These are phyloP conservation scores for Talaromyces sp. DNA, from an alignment of 2,329 filamentous ascomycete genomes.

Conservation along the genomic window DNA sequence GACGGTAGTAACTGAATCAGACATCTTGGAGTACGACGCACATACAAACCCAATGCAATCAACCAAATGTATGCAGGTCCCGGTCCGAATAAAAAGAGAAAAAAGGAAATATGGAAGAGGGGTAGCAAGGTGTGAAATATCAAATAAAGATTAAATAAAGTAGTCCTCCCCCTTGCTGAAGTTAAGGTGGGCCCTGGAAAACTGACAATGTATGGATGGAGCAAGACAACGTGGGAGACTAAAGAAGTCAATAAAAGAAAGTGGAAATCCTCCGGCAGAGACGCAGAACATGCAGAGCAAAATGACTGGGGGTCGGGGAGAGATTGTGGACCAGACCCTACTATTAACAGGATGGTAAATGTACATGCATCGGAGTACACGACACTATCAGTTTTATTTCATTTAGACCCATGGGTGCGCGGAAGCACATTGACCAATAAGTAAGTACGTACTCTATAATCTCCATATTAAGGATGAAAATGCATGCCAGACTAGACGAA, in stretches of 20 bases:
- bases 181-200: neutral
- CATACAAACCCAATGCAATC: neutral
- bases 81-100: neutral
- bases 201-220: neutral
- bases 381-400: neutral
- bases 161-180: neutral
- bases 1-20: neutral
- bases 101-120: neutral
- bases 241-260: neutral
- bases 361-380: neutral
- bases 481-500: neutral
- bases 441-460: neutral
- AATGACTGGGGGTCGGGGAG: neutral
- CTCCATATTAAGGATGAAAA: neutral
- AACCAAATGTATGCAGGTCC: neutral
- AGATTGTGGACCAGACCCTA: neutral
- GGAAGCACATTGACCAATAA: neutral
- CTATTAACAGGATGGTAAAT: neutral
- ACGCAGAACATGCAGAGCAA: neutral
- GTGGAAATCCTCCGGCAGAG: constrained; percentile 2
- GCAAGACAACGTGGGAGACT: neutral
- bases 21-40: neutral
- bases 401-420: neutral
- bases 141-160: constrained; percentile 1
- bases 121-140: neutral